A percentile compares a stretch with the other conserved stretches of the same genome.
Evolutionary conservation across 352 stramenopile species (phyloP).

Genomic region (Phytopythium oedochilum): DNA sequence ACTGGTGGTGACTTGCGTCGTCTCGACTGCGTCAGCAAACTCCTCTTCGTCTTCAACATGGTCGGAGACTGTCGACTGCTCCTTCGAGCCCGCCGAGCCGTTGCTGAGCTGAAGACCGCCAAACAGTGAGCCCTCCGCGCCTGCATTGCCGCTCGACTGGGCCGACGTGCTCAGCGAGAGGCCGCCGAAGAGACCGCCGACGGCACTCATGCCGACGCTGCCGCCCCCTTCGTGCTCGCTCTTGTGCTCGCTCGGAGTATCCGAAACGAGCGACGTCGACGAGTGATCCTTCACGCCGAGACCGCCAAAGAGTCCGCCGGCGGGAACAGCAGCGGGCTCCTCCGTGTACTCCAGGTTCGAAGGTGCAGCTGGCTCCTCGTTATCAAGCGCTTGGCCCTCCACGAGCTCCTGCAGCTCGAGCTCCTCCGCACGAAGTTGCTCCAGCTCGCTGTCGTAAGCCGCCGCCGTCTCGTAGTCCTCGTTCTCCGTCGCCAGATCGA

Average conservation of each 20-base stretch:
- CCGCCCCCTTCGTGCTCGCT: background rate
- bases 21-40: background rate
- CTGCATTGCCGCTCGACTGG: constrained; percentile 9
- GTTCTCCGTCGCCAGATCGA: constrained; percentile 61
- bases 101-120: constrained; percentile 34
- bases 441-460: constrained; percentile 56
- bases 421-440: constrained; percentile 49
- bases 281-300: constrained; percentile 3
- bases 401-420: constrained; percentile 33
- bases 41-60: constrained; percentile 4
- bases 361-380: background rate
- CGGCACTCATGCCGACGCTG: constrained; percentile 1
- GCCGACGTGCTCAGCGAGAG: constrained; percentile 15
- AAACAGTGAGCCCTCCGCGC: constrained; percentile 20
- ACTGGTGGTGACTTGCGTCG: constrained; percentile 1
- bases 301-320: constrained; percentile 2
- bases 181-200: constrained; percentile 8
- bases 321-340: background rate
- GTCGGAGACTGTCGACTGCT: constrained; percentile 7
- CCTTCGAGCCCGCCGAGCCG: constrained; percentile 6
- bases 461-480: constrained; percentile 66
- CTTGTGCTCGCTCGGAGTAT: constrained; percentile 1
- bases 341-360: background rate
- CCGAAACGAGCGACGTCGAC: constrained; percentile 1
- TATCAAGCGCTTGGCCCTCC: constrained; percentile 13